Evolutionary conservation across 2,329 filamentous ascomycete species (phyloP).

Genomic region (Epichloe scottii): DNA sequence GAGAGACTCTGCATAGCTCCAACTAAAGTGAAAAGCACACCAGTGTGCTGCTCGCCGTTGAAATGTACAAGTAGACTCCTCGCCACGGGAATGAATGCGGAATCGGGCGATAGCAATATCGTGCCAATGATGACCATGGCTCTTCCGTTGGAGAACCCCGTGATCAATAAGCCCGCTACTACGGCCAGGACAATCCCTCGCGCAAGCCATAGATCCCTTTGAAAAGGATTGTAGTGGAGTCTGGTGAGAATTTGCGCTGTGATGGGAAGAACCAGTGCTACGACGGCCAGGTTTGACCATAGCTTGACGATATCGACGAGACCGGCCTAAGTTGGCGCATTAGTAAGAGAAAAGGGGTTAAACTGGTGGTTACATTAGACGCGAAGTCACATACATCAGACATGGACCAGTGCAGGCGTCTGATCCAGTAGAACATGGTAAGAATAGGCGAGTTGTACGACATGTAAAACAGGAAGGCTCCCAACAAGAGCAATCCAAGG

Average conservation of each 20-base stretch:
- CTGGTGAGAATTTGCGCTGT: slow-evolving; percentile 1
- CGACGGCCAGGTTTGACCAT: background rate
- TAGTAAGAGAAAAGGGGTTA: background rate
- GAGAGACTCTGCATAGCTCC: background rate
- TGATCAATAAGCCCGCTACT: background rate
- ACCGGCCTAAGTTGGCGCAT: background rate
- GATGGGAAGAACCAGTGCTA: background rate
- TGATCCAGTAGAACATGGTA: background rate
- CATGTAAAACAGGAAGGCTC: background rate
- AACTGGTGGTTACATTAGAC: background rate
- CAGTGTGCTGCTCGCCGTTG: slow-evolving; percentile 1
- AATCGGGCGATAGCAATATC: background rate
- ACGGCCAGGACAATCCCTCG: background rate
- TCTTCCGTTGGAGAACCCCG: background rate
- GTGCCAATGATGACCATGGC: slow-evolving; percentile 3
- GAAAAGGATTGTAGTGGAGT: background rate
- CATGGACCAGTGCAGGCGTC: background rate
- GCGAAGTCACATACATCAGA: background rate
- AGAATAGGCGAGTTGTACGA: background rate
- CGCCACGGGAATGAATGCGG: background rate
- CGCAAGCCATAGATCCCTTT: slow-evolving; percentile 3
- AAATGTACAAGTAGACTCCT: slow-evolving; percentile 2
- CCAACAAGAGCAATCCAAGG: background rate
- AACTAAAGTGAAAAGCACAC: background rate
- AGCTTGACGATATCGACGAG: background rate